Evolutionary conservation across 495 filamentous ascomycete species (phyloP).

Genomic region (Acidiella bohemica): DNA sequence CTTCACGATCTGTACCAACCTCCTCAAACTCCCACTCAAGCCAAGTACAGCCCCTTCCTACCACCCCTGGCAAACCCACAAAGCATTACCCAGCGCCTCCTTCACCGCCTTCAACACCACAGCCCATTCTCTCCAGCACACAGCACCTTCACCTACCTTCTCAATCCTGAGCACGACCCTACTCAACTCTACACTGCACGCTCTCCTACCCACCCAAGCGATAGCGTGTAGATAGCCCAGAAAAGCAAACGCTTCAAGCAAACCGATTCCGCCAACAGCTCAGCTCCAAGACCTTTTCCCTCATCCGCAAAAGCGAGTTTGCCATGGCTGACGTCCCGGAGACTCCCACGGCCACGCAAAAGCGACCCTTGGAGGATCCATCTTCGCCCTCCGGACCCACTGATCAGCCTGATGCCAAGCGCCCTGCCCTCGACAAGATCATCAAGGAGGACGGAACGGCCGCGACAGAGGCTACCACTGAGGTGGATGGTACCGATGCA

Average conservation of each 20-base stretch:
- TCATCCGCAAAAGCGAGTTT: not conserved
- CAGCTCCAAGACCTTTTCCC: not conserved
- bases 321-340: constrained; percentile 5
- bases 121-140: no score
- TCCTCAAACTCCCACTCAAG: no score
- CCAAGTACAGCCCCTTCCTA: no score
- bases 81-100: no score
- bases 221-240: not conserved
- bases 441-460: constrained; percentile 43
- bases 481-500: constrained; percentile 2
- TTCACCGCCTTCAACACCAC: no score
- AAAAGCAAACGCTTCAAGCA: no score
- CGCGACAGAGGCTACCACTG: constrained; percentile 30
- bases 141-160: no score
- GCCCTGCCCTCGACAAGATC: constrained; percentile 87
- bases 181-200: no score
- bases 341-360: constrained; percentile 43
- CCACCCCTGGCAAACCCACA: no score
- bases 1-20: no score
- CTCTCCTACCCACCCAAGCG: not conserved
- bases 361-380: constrained; percentile 91
- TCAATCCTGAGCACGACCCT: no score
- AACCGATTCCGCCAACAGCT: not conserved
- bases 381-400: constrained; percentile 82
- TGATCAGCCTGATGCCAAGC: constrained; percentile 94